A percentile compares a stretch with the other conserved stretches of the same genome.
Evolutionary conservation across 768 basidiomycete genomes (phyloP).

Genomic region (Tylopilus balloui): DNA sequence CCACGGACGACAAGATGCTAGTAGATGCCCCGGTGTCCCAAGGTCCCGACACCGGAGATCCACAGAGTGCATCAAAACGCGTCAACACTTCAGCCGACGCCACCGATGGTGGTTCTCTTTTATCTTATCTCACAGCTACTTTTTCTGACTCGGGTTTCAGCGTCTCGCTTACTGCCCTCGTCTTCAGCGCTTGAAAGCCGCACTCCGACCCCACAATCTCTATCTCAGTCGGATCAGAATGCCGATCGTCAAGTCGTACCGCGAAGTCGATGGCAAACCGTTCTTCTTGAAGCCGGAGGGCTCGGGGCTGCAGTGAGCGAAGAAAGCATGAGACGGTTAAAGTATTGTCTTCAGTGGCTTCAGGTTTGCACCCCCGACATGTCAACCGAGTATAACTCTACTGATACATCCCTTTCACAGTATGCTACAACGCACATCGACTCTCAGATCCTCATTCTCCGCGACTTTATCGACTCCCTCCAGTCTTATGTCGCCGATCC

Average conservation of each 20-base stretch:
- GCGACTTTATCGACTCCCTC: conserved; percentile 75
- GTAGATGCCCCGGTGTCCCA: conserved; percentile 15
- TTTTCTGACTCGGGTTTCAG: not conserved
- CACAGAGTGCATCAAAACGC: not conserved
- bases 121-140: conserved; percentile 4
- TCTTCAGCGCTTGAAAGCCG: conserved; percentile 12
- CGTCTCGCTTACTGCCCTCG: not conserved
- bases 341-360: conserved; percentile 86
- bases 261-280: conserved; percentile 81
- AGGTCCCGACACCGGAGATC: not conserved
- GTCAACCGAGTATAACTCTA: not conserved
- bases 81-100: not conserved
- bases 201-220: conserved; percentile 23
- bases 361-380: conserved; percentile 47
- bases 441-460: conserved; percentile 77
- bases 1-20: conserved; percentile 28
- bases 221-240: conserved; percentile 16
- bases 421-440: conserved; percentile 87
- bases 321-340: conserved; percentile 81
- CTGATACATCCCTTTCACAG: conserved; percentile 34
- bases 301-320: conserved; percentile 85
- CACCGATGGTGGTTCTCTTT: conserved; percentile 2
- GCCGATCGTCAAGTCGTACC: conserved; percentile 52
- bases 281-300: conserved; percentile 83
- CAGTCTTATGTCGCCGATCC: conserved; percentile 36